Percentiles rank a stretch among this genome's conserved stretches.
Evolutionary conservation across 768 basidiomycete species (phyloP).

Genomic region (Hericium erinaceus): DNA sequence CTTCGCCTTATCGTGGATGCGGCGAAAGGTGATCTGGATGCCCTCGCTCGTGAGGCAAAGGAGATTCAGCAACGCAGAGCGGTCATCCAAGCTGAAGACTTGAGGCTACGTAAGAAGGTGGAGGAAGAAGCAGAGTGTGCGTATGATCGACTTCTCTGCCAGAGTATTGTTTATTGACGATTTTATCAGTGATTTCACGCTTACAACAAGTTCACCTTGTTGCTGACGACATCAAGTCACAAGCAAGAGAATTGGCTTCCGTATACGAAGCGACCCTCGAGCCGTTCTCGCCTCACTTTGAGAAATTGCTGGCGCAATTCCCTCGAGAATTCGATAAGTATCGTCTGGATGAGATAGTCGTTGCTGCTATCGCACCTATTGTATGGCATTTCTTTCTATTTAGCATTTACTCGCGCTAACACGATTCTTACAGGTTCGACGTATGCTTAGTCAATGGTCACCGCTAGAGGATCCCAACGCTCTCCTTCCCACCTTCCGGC

Average conservation of each 20-base stretch:
- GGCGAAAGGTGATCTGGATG: slow-evolving; percentile 77
- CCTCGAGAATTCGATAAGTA: slow-evolving; percentile 68
- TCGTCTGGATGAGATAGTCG: slow-evolving; percentile 82
- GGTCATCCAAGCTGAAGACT: slow-evolving; percentile 62
- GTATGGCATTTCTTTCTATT: slow-evolving; percentile 25
- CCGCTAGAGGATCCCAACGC: slow-evolving; percentile 70
- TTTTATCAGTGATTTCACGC: slow-evolving; percentile 56
- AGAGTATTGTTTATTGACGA: slow-evolving; percentile 2
- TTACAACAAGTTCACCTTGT: slow-evolving; percentile 71
- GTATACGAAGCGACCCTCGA: slow-evolving; percentile 66
- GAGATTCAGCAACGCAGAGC: slow-evolving; percentile 72
- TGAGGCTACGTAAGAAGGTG: slow-evolving; percentile 57
- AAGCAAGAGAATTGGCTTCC: slow-evolving; percentile 55
- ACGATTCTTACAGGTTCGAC: slow-evolving; percentile 40
- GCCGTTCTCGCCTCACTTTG: slow-evolving; percentile 62
- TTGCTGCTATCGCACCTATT: slow-evolving; percentile 82
- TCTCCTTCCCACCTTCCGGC: slow-evolving; percentile 55
- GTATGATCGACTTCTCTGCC: slow-evolving; percentile 15
- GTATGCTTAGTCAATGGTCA: slow-evolving; percentile 69
- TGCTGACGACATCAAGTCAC: slow-evolving; percentile 57
- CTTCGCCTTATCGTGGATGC: slow-evolving; percentile 77
- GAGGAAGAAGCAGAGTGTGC: slow-evolving; percentile 70
- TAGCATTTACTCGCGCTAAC: not conserved
- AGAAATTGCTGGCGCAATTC: slow-evolving; percentile 62
- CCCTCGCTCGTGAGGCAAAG: slow-evolving; percentile 84